Conservation (phyloP, 345 rosid species). For the Raphanus sativus region DNA sequence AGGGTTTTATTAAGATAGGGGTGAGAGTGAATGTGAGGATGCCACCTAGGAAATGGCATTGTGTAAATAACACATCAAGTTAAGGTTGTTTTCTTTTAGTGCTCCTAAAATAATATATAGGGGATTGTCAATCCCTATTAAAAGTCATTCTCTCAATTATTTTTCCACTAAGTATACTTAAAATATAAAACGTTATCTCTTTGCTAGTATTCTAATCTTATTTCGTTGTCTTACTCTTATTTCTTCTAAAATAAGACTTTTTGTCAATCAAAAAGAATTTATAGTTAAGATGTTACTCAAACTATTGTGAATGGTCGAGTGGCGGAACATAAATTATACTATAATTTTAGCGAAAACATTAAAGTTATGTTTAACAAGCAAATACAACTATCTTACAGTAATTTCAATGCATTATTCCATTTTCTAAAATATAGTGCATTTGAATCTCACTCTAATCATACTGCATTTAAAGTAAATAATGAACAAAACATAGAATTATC, state of each 20-base stretch:
- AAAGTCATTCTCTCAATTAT: constrained; percentile 11
- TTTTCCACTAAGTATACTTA: neutral
- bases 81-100: too few relatives aligned
- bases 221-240: neutral
- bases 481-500: too few relatives aligned
- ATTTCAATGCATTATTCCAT: too few relatives aligned
- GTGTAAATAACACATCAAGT: too few relatives aligned
- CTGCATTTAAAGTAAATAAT: neutral
- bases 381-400: neutral
- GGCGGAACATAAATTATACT: neutral
- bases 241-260: neutral
- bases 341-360: neutral
- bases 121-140: constrained; percentile 10
- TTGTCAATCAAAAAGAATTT: neutral
- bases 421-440: neutral
- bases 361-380: neutral
- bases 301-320: neutral
- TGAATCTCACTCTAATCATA: neutral
- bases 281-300: neutral
- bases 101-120: too few relatives aligned
- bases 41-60: too few relatives aligned
- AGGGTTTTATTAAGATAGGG: too few relatives aligned
- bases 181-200: constrained; percentile 21
- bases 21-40: too few relatives aligned
- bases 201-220: neutral